Evolutionary conservation across 2,329 filamentous ascomycete genomes (phyloP).

Genomic region (Coniochaeta ligniaria): DNA sequence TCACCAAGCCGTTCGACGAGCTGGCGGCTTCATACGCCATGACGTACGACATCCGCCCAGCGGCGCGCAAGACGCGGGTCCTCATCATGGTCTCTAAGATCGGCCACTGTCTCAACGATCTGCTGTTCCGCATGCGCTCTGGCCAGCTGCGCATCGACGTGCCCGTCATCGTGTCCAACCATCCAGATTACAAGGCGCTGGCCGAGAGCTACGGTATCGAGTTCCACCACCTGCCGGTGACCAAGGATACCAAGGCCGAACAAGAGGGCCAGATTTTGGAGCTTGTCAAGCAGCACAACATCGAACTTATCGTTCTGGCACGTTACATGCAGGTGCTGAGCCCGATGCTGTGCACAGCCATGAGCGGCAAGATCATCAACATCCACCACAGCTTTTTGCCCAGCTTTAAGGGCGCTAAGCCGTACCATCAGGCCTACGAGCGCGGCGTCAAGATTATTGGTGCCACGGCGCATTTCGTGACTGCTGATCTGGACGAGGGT

Average conservation of each 20-base stretch:
- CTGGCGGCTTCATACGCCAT: constrained; percentile 60
- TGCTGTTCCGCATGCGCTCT: constrained; percentile 71
- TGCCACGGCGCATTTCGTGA: constrained; percentile 80
- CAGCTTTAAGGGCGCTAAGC: constrained; percentile 81
- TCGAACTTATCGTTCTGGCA: constrained; percentile 75
- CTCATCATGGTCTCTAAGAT: constrained; percentile 90
- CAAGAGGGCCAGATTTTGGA: constrained; percentile 68
- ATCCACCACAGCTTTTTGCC: constrained; percentile 86
- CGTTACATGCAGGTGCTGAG: constrained; percentile 86
- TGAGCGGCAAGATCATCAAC: constrained; percentile 86
- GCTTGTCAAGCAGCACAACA: constrained; percentile 58
- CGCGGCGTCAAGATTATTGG: constrained; percentile 85
- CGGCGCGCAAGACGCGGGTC: constrained; percentile 63
- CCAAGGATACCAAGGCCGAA: constrained; percentile 65
- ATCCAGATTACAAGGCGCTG: constrained; percentile 63
- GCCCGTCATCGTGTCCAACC: constrained; percentile 75
- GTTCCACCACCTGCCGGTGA: constrained; percentile 77
- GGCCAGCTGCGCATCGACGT: constrained; percentile 69
- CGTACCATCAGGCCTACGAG: constrained; percentile 83
- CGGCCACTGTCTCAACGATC: constrained; percentile 77
- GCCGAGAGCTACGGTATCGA: constrained; percentile 68
- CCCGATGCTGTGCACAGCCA: constrained; percentile 64
- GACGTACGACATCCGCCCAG: constrained; percentile 64
- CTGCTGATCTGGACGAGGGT: constrained; percentile 76
- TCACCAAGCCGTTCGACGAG: constrained; percentile 48